A percentile compares a stretch with the other conserved stretches of the same genome.
phyloP scores from a whole-genome alignment of 148 eudicot genomes.

The Amaranthus hypochondriacus region DNA sequence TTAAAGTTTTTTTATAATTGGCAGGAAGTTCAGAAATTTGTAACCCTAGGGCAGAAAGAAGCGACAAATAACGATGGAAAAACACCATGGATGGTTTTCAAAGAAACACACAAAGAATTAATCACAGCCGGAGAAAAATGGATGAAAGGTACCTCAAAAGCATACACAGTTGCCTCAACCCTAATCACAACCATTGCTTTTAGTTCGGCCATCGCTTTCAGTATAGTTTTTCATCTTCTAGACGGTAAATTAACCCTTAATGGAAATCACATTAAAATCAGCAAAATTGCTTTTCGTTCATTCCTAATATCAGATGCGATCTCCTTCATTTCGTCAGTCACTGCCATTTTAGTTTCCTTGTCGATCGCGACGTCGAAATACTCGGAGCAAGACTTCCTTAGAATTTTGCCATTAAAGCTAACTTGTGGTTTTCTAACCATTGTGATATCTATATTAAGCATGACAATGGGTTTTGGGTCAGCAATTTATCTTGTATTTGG shows the following conservation, averaged over 20 bases:
- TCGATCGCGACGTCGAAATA: not conserved
- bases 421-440: not conserved
- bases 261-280: not conserved
- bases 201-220: not conserved
- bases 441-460: not conserved
- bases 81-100: conserved; percentile 1
- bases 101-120: not conserved
- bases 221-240: not conserved
- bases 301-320: not conserved
- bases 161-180: conserved; percentile 1
- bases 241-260: too few species aligned
- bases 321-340: not conserved
- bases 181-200: not conserved
- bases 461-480: not conserved
- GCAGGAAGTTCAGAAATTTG: conserved; percentile 14
- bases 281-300: not conserved
- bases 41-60: not conserved
- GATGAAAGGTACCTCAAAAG: conserved; percentile 2
- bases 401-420: not conserved
- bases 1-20: not conserved
- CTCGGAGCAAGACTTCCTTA: not conserved
- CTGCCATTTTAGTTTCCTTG: not conserved
- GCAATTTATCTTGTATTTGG: not conserved
- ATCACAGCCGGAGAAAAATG: not conserved
- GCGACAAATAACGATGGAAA: conserved; percentile 5